Conservation (phyloP, 2,329 filamentous ascomycete species). For the Cephalotrichum gorgonifer region DNA sequence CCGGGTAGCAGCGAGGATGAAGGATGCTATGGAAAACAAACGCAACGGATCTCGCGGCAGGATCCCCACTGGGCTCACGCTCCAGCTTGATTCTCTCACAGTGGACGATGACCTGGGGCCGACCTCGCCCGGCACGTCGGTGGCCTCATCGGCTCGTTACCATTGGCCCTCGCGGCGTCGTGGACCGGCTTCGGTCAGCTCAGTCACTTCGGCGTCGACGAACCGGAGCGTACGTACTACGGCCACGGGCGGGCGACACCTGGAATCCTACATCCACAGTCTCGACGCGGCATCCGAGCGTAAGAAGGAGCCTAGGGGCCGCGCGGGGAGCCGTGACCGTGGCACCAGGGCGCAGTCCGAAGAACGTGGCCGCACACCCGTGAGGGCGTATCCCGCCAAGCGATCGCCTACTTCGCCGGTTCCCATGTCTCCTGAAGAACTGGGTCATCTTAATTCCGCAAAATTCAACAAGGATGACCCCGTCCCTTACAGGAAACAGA, state of each 20-base stretch:
- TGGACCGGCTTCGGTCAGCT: conserved; percentile 46
- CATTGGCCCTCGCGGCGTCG: conserved; percentile 45
- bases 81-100: conserved; percentile 54
- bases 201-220: conserved; percentile 45
- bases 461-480: conserved; percentile 9
- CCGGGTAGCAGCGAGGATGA: conserved; percentile 51
- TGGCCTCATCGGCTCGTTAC: conserved; percentile 34
- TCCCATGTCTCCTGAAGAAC: conserved; percentile 87
- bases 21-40: conserved; percentile 35
- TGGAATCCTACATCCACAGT: conserved; percentile 80
- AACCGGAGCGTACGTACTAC: conserved; percentile 35
- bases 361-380: conserved; percentile 56
- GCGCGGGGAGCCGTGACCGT: conserved; percentile 28
- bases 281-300: conserved; percentile 66
- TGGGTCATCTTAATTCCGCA: conserved; percentile 50
- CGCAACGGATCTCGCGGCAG: conserved; percentile 67
- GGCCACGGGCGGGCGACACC: conserved; percentile 48
- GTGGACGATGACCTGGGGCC: conserved; percentile 37
- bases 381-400: conserved; percentile 62
- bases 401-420: conserved; percentile 85
- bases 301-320: conserved; percentile 41
- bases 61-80: conserved; percentile 58
- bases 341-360: conserved; percentile 51
- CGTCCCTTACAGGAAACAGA: conserved; percentile 10
- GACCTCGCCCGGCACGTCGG: conserved; percentile 47